Evolutionary conservation across 768 basidiomycete species (phyloP), one percentile per base, ranked within the genome.

Genomic region (Xanthoconium purpureum): DNA sequence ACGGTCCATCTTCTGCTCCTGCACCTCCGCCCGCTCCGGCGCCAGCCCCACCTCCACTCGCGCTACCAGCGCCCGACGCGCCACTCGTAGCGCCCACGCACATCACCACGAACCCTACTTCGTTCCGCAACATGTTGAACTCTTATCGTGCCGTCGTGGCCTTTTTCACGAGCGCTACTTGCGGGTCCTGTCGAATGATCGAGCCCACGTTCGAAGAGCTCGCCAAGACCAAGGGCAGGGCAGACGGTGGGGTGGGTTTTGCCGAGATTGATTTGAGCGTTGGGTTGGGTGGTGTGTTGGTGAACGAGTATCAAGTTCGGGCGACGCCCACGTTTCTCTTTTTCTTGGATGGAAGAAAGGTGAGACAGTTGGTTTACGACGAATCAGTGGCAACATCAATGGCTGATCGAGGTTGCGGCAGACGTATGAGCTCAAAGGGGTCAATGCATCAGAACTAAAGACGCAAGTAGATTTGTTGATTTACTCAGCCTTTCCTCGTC

Each of bases 251-350:
- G 3, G 81, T 88, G 20, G 89, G 81, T 3, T 98, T 97, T 62
- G 83, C 88, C 5, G 91, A 92, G 70, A 82, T 97, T 36, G 95
- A 98, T 72, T 75, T 92, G 60, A 82, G 79, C 6, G 80, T 88
- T 13, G 89, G 88, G 0, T 70, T 82, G 70, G 88, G 88, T 0
- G 64, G 71, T 4, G 74, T 75, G 51, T 72, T 96, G 15, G 89
- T 87, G 0, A 57, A 70, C 1, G 76, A 85, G 68, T 89, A 81
- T 74, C 77, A 80, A 14, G 82, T 97, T 1, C 71, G 79, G 17
- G 93, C 80, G 17, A 96, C 91, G 3, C 95, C 94, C 6, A 94
- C 92, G 1, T 96, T 98, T 65, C 74, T 89, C 39, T 94, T 97
- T 74, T 98, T 93, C 75, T 70, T 86, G 57, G 79, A 89, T 56